These are phyloP conservation scores for Hevea brasiliensis DNA, from an alignment of 345 rosid species.

Conservation along the genomic window DNA sequence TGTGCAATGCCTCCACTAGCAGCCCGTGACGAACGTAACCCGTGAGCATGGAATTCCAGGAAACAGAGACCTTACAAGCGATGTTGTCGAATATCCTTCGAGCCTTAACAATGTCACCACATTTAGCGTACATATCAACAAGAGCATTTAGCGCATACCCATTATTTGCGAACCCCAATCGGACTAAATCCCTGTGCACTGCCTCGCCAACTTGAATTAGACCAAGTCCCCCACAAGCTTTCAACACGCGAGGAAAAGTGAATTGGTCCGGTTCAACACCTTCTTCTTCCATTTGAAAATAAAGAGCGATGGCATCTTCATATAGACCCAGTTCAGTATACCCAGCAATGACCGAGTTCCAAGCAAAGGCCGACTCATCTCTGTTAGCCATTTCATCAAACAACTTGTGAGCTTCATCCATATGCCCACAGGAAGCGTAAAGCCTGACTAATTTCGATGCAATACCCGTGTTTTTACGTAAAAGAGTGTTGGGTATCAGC, in stretches of 20 bases:
- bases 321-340: slow-evolving; percentile 59
- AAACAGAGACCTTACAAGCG: slow-evolving; percentile 48
- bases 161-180: slow-evolving; percentile 62
- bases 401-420: slow-evolving; percentile 65
- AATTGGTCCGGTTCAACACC: slow-evolving; percentile 70
- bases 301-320: slow-evolving; percentile 81
- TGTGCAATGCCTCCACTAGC: slow-evolving; percentile 46
- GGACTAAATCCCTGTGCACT: slow-evolving; percentile 68
- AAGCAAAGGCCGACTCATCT: slow-evolving; percentile 56
- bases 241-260: slow-evolving; percentile 79
- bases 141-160: slow-evolving; percentile 71
- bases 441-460: slow-evolving; percentile 63
- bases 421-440: slow-evolving; percentile 49
- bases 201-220: slow-evolving; percentile 65
- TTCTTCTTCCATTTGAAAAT: slow-evolving; percentile 90
- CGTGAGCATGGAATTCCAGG: slow-evolving; percentile 81
- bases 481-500: slow-evolving; percentile 50
- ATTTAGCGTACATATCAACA: slow-evolving; percentile 87
- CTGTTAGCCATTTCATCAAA: slow-evolving; percentile 75
- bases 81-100: slow-evolving; percentile 66
- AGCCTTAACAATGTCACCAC: slow-evolving; percentile 83
- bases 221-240: slow-evolving; percentile 87
- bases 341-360: slow-evolving; percentile 90
- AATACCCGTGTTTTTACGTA: slow-evolving; percentile 53
- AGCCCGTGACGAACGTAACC: slow-evolving; percentile 66